Base-by-base conservation (phyloP, 441 rosid species). In the Bruguiera hainesii region DNA sequence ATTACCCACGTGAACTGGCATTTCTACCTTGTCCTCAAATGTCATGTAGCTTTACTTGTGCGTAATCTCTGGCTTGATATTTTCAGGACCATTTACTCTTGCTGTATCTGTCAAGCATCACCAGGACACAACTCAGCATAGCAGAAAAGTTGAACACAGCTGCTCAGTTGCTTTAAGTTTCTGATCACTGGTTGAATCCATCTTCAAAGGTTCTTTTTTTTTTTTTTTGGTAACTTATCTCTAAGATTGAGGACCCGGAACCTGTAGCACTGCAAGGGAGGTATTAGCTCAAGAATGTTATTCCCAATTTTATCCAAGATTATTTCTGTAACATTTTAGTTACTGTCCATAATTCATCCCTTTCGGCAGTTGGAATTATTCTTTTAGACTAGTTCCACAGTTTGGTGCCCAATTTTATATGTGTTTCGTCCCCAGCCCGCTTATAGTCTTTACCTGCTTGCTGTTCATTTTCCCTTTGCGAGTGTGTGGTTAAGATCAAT, bases 121-220 rank as follows among this genome's bases (percentile, higher is more conserved):
- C 92, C 16, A 89, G 98, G 81, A 91, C 99, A 69, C 99, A 89
- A 73, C 87, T 94, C 65, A 82, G 91, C 77, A 68, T 91, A 70
- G 99, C 99, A 10, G 98, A 94, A 66, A 94, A 88, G 84, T 80
- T 91, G 77, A 94, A 94, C 81, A 91, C 98, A 4, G 96, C 99
- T 48, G 97, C 99, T 29, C 98, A 94, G 81, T 71, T 89, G 78
- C 84, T 83, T 68, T 91, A 78, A 75, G 11, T 61, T 57, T 53
- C 16, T 49, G 21, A 61, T 9, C 20, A 49, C 26, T 31, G 10
- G 64, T 64, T 64, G 51, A 62, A 33, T 68, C 42, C 42, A 15
- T 63, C 37, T 66, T 25, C 1, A 3, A 37, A 20, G 53, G 13
- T 20, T 13, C 60, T 35, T 35, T 11, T 42, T 42, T 42, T 42